Conservation (phyloP, 768 basidiomycete genomes). For the Lactarius hatsudake region DNA sequence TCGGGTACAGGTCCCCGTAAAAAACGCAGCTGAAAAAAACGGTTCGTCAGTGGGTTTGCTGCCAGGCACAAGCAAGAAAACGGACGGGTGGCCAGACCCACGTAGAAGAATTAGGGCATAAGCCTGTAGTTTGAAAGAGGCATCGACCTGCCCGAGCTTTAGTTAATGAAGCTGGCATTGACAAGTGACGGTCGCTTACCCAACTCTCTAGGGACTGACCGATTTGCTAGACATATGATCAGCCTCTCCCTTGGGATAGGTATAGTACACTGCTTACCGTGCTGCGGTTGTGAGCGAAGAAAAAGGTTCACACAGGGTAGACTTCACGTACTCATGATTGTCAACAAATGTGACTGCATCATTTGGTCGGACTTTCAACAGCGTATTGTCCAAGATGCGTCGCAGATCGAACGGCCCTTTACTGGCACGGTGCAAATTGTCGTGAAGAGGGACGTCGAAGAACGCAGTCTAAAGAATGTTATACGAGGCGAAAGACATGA, state of each 20-base stretch:
- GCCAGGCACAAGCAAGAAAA: constrained; percentile 15
- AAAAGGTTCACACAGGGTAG: constrained; percentile 8
- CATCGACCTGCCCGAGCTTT: constrained; percentile 49
- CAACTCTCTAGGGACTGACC: constrained; percentile 83
- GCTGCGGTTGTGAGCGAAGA: constrained; percentile 36
- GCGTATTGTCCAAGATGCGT: constrained; percentile 63
- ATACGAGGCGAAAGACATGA: neutral
- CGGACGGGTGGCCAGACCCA: constrained; percentile 70
- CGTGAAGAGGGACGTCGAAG: constrained; percentile 89
- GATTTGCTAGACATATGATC: constrained; percentile 43
- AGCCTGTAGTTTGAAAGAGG: constrained; percentile 74
- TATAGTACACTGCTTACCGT: constrained; percentile 47
- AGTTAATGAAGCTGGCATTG: neutral
- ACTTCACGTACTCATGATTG: constrained; percentile 73
- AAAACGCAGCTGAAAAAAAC: constrained; percentile 68
- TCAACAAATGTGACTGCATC: constrained; percentile 91
- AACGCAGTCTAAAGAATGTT: constrained; percentile 61
- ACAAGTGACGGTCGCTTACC: constrained; percentile 43
- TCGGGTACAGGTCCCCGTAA: constrained; percentile 79
- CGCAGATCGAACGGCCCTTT: constrained; percentile 75
- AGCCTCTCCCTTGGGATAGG: neutral
- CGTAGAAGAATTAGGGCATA: constrained; percentile 79
- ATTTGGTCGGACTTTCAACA: constrained; percentile 64
- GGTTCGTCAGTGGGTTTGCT: constrained; percentile 3
- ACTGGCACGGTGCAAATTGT: constrained; percentile 78